phyloP scores from a whole-genome alignment of 176 grass and related monocot genomes.

The sorghum (Sorghum bicolor) region DNA sequence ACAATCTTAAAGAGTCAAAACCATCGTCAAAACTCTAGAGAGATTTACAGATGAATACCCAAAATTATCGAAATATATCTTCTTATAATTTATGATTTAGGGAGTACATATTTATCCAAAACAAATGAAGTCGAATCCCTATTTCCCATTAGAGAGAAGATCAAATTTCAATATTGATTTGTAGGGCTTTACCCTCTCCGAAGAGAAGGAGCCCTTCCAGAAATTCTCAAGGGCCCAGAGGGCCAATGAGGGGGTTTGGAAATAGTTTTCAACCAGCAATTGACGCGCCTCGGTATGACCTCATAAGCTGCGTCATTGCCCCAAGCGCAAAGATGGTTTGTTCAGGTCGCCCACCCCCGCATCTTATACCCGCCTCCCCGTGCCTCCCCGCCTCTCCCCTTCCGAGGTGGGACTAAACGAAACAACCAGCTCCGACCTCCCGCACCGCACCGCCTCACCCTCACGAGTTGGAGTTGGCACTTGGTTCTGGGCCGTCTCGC shows the following conservation, averaged over 20 bases:
- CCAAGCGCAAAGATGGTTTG: slow-evolving; percentile 66
- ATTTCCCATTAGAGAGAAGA: no score
- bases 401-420: slow-evolving; percentile 35
- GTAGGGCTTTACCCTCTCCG: no score
- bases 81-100: no score
- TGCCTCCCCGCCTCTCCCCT: fast-evolving
- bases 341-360: not conserved
- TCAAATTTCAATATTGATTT: no score
- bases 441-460: not conserved
- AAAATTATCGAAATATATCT: no score
- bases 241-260: slow-evolving; percentile 64
- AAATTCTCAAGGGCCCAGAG: no score
- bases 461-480: not conserved
- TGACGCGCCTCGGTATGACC: slow-evolving; percentile 78
- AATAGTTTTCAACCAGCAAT: slow-evolving; percentile 94
- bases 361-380: not conserved
- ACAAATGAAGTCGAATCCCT: no score
- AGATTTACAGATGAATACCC: no score
- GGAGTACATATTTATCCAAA: no score
- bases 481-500: not conserved
- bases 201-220: no score
- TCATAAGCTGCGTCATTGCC: slow-evolving; percentile 90
- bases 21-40: no score
- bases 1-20: no score
- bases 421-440: not conserved